Base-by-base conservation (phyloP, 2,329 filamentous ascomycete species). In the Fusarium graminum region DNA sequence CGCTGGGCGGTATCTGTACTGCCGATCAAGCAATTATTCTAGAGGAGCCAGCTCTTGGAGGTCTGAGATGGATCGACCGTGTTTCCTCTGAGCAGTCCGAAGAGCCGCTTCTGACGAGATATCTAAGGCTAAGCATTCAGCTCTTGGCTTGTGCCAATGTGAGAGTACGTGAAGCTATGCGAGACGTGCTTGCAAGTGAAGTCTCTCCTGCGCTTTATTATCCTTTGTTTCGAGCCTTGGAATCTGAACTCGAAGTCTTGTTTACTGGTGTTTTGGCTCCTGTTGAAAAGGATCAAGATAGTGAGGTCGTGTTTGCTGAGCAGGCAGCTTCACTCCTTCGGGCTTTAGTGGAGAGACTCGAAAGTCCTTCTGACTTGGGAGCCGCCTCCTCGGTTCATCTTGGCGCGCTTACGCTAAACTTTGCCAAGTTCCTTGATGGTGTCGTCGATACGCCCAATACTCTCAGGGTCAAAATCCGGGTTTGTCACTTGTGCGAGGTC, bases 151-250 rank as follows among this genome's bases (percentile, higher is more conserved):
- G 88, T 69, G 82, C 81, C 53, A 90, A 89, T 64, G 82, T 90
- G 17, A 83, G 85, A 42, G 86, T 90, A 41, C 83, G 89, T 45
- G 89, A 91, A 75, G 87, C 86, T 3, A 90, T 88, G 71, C 80
- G 88, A 66, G 88, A 91, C 61, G 86, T 89, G 6, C 77, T 91
- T 7, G 88, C 88, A 3, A 84, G 81, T n/a, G 89, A 91, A 65
- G 83, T 90, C 47, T 87, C 88, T 2, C 81, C 87, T 0, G 79
- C 82, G 6, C 78, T 91, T 12, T 90, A 89, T 68, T 81, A 88
- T 45, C 82, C 87, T 3, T 76, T 91, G 2, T 90, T 91, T 74
- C 87, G 84, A 67, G 84, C 86, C n/a, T 79, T 91, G 1, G 87
- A 90, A 70, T 81, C 84, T 3, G 88, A 91, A 74, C 82, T 91